Evolutionary conservation across 306 rosid species (phyloP), one percentile per base, ranked within the genome.

Genomic region (Senna tora): DNA sequence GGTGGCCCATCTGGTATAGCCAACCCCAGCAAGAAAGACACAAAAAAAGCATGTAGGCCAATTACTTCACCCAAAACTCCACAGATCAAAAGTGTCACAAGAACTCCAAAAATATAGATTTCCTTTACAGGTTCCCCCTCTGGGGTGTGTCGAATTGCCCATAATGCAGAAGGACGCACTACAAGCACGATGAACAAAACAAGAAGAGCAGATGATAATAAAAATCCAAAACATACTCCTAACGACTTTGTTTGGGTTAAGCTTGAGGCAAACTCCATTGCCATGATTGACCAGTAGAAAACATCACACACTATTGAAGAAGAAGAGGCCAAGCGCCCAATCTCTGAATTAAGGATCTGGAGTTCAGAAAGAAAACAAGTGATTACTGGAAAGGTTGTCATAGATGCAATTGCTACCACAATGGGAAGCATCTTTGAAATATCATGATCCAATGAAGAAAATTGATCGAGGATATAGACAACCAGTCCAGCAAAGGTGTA

Each of bases 1-100:
- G 90, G 90, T 0, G 86, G 87, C 5, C 92, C 92, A 38, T 85
- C 86, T 8, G 96, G 92, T 39, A 87, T 85, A 64, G 84, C 84
- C 59, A 90, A 51, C 21, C 96, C 96, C 6, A 90, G 64, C 43
- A 85, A 3, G 67, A 90, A 69, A 32, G 90, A 81, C n/a, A 75
- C 80, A 19, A 75, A 0, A 13, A 56, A 3, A 38, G 86, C 80
- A 43, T 42, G 66, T 17, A 76, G 0, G 17, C 96, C 96, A 17
- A 87, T 42, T 20, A 61, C 67, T 69, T 90, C 89, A 30, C 90
- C 88, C 33, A 80, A 0, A 54, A 84, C 72, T 22, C 78, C 82
- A 58, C 80, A 65, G 2, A 80, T 36, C 36, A 85, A 7, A 43
- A 90, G 60, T 46, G 63, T 67, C 9, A 80, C 0, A 3, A 84